These are phyloP conservation scores for Stropharia rugosoannulata DNA, from an alignment of 768 basidiomycete genomes.

Conservation along the genomic window DNA sequence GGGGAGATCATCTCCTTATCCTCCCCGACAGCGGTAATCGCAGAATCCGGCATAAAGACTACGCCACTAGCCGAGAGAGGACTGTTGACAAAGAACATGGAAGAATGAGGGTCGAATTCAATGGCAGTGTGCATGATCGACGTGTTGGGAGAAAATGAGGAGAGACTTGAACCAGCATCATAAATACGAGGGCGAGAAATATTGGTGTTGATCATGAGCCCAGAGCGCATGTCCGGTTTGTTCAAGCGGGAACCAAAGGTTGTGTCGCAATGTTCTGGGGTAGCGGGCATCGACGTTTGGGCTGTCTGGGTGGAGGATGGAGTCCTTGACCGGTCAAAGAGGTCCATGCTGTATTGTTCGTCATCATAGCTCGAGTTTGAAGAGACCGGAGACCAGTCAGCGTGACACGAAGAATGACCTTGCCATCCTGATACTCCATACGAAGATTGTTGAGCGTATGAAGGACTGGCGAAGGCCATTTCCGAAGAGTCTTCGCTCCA, in stretches of 20 bases:
- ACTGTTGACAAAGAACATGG: constrained; percentile 53
- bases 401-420: constrained; percentile 44
- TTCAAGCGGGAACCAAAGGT: constrained; percentile 37
- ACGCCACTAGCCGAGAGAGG: constrained; percentile 38
- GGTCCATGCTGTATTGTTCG: constrained; percentile 31
- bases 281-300: constrained; percentile 51
- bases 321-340: constrained; percentile 47
- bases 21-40: constrained; percentile 42
- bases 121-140: constrained; percentile 77
- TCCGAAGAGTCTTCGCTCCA: constrained; percentile 66
- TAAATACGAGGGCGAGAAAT: constrained; percentile 44
- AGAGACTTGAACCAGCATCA: constrained; percentile 41
- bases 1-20: constrained; percentile 58
- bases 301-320: constrained; percentile 55
- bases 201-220: constrained; percentile 63
- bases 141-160: constrained; percentile 47
- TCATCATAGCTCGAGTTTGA: constrained; percentile 37
- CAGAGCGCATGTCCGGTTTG: constrained; percentile 34
- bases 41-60: constrained; percentile 34
- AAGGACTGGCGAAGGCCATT: constrained; percentile 41
- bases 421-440: constrained; percentile 39
- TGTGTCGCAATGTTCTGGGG: constrained; percentile 52
- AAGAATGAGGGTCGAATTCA: constrained; percentile 61
- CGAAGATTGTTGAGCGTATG: constrained; percentile 34
- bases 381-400: constrained; percentile 55